Conservation (phyloP, 129 eudicot species). For the Tagetes patula region DNA sequence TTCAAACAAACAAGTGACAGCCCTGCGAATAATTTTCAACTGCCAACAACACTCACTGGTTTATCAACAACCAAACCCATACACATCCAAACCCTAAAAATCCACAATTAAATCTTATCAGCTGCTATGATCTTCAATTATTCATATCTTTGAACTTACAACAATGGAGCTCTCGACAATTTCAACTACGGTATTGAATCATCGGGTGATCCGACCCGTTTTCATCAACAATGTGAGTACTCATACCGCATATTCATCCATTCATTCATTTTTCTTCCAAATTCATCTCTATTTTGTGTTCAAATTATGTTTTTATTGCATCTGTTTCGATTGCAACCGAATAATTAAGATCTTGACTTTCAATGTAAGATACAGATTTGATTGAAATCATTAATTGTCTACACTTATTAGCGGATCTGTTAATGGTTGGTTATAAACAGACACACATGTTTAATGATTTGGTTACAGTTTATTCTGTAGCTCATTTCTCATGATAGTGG, state of each 20-base stretch:
- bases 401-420: background rate
- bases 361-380: background rate
- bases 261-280: background rate
- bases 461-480: background rate
- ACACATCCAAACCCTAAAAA: constrained; percentile 13
- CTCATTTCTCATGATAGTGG: background rate
- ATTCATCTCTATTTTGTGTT: background rate
- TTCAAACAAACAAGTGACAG: background rate
- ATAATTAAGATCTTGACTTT: constrained; percentile 14
- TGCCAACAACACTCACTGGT: background rate
- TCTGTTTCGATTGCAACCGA: background rate
- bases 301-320: background rate
- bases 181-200: background rate
- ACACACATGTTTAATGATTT: background rate
- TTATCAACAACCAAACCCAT: background rate
- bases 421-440: background rate
- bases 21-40: constrained; percentile 4
- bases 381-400: background rate
- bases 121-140: background rate
- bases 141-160: background rate
- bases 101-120: background rate
- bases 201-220: constrained; percentile 8
- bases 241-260: background rate
- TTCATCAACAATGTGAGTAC: constrained; percentile 12
- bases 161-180: background rate